A percentile compares a stretch with the other conserved stretches of the same genome.
Evolutionary conservation across 1,284 basidiomycete genomes (phyloP).

Genomic region (Cryptococcus deneoformans): DNA sequence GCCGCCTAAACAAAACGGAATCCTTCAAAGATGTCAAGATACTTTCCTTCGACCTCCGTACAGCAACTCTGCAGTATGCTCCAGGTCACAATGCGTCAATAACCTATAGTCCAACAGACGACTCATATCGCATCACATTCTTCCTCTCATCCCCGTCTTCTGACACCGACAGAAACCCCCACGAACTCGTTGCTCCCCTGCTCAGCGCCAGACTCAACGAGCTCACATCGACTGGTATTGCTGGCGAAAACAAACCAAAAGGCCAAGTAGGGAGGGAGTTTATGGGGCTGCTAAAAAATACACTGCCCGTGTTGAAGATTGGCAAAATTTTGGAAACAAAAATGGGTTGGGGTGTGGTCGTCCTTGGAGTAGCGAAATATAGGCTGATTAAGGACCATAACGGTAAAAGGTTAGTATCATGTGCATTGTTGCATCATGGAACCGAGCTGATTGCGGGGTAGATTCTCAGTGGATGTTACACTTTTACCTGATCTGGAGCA

Average conservation of each 20-base stretch:
- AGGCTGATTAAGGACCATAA: conserved; percentile 9
- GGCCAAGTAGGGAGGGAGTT: conserved; percentile 28
- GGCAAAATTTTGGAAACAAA: conserved; percentile 8
- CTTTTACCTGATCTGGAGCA: conserved; percentile 15
- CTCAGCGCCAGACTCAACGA: conserved; percentile 41
- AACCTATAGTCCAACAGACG: conserved; percentile 40
- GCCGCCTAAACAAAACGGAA: conserved; percentile 69
- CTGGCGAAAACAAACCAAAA: neutral
- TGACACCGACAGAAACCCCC: conserved; percentile 22
- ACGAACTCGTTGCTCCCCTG: conserved; percentile 30
- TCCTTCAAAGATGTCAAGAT: conserved; percentile 69
- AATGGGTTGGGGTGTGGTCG: conserved; percentile 8
- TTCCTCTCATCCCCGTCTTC: conserved; percentile 7
- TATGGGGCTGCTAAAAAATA: conserved; percentile 25
- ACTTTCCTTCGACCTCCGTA: conserved; percentile 81
- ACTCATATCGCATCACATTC: conserved; percentile 44
- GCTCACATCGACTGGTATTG: conserved; percentile 10
- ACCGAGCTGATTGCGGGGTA: neutral
- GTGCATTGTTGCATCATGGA: neutral
- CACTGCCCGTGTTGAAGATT: conserved; percentile 27
- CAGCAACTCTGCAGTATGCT: conserved; percentile 76
- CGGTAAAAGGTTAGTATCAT: conserved; percentile 6
- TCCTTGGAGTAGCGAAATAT: conserved; percentile 6
- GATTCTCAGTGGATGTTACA: conserved; percentile 25
- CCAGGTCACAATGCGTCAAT: conserved; percentile 41